Evolutionary conservation across 2,329 filamentous ascomycete species (phyloP).

Genomic region (Phoma sp.): DNA sequence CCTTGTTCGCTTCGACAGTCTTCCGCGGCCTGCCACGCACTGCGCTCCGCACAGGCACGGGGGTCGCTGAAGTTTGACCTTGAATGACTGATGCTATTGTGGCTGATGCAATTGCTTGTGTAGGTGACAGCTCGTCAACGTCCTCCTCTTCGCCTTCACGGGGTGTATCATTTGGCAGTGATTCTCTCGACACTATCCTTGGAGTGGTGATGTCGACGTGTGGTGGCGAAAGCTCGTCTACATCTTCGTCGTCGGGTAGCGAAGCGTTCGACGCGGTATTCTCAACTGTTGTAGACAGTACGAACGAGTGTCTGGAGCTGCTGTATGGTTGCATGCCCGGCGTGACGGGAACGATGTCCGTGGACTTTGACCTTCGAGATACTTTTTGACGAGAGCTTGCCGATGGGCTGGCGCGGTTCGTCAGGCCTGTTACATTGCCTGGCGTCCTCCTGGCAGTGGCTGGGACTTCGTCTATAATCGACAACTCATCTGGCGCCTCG

Average conservation of each 20-base stretch:
- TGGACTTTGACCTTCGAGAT: constrained; percentile 28
- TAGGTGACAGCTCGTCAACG: constrained; percentile 31
- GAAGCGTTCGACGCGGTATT: constrained; percentile 23
- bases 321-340: constrained; percentile 27
- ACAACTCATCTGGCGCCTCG: constrained; percentile 38
- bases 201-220: constrained; percentile 17
- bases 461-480: constrained; percentile 28
- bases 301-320: constrained; percentile 19
- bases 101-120: not conserved
- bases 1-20: constrained; percentile 1
- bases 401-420: constrained; percentile 20
- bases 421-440: constrained; percentile 9
- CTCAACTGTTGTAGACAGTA: constrained; percentile 17
- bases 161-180: constrained; percentile 13
- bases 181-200: constrained; percentile 17
- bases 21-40: constrained; percentile 24
- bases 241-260: constrained; percentile 29
- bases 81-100: not conserved
- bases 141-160: constrained; percentile 17
- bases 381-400: constrained; percentile 19
- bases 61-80: not conserved
- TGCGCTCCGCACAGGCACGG: not conserved
- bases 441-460: constrained; percentile 23
- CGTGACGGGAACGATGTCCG: constrained; percentile 32
- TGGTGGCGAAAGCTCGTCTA: constrained; percentile 39